phyloP scores from a whole-genome alignment of 768 basidiomycete species.

The Lactarius sanguifluus region DNA sequence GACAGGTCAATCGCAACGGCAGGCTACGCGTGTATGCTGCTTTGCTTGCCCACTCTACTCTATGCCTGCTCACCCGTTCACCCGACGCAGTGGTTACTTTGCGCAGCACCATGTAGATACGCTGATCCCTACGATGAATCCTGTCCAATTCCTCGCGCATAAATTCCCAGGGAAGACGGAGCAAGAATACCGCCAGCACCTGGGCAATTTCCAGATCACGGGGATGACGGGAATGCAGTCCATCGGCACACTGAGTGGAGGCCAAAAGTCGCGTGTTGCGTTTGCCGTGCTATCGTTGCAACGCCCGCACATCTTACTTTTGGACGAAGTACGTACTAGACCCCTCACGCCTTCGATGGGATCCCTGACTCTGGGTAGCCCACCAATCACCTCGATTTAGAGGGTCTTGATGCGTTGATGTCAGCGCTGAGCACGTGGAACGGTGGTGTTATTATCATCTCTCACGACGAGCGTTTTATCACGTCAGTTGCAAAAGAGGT shows the following conservation, averaged over 20 bases:
- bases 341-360: neutral
- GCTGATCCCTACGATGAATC: conserved; percentile 78
- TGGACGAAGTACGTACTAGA: conserved; percentile 82
- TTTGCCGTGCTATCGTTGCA: conserved; percentile 86
- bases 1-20: conserved; percentile 88
- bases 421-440: conserved; percentile 76
- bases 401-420: conserved; percentile 97
- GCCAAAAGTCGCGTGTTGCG: conserved; percentile 94
- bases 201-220: conserved; percentile 97
- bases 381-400: conserved; percentile 95
- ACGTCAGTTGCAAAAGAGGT: conserved; percentile 87
- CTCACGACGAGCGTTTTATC: conserved; percentile 95
- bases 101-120: conserved; percentile 97
- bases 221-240: conserved; percentile 90
- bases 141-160: conserved; percentile 89
- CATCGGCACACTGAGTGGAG: conserved; percentile 91
- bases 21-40: conserved; percentile 76
- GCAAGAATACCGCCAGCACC: conserved; percentile 93
- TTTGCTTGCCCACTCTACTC: neutral
- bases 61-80: conserved; percentile 10
- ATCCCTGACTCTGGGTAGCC: conserved; percentile 48
- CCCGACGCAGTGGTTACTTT: conserved; percentile 71
- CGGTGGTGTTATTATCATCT: conserved; percentile 90
- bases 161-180: conserved; percentile 94
- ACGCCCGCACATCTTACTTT: conserved; percentile 85